Evolutionary conservation across 495 filamentous ascomycete species (phyloP).

Genomic region (Talaromyces thailandensis): DNA sequence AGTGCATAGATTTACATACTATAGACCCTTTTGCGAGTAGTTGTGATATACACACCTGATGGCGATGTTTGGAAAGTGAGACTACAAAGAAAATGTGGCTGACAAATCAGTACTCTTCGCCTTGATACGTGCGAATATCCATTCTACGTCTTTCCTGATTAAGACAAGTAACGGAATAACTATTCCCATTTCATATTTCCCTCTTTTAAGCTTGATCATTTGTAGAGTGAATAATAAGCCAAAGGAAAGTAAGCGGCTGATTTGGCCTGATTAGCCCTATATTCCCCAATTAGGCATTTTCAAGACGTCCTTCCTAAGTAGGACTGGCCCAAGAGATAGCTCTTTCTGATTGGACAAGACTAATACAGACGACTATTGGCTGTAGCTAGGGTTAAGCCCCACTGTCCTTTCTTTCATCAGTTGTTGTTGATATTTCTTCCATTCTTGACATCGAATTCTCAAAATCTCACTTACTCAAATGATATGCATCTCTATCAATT

Average conservation of each 20-base stretch:
- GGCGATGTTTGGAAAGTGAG: neutral
- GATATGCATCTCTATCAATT: neutral
- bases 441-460: neutral
- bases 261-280: neutral
- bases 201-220: too few relatives aligned
- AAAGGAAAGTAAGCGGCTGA: neutral
- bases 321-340: neutral
- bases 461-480: neutral
- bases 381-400: neutral
- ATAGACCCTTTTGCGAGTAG: neutral
- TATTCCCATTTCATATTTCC: neutral
- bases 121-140: neutral
- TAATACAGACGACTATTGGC: neutral
- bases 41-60: neutral
- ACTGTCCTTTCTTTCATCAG: neutral
- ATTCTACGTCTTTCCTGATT: neutral
- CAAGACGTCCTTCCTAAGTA: neutral
- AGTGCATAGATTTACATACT: neutral
- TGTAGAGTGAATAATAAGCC: too few relatives aligned
- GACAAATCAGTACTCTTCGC: neutral
- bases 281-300: neutral
- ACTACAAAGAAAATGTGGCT: neutral
- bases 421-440: neutral
- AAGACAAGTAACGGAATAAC: neutral
- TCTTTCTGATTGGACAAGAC: neutral